Evolutionary conservation across 768 basidiomycete species (phyloP).

Genomic region (Pleurotus giganteus): DNA sequence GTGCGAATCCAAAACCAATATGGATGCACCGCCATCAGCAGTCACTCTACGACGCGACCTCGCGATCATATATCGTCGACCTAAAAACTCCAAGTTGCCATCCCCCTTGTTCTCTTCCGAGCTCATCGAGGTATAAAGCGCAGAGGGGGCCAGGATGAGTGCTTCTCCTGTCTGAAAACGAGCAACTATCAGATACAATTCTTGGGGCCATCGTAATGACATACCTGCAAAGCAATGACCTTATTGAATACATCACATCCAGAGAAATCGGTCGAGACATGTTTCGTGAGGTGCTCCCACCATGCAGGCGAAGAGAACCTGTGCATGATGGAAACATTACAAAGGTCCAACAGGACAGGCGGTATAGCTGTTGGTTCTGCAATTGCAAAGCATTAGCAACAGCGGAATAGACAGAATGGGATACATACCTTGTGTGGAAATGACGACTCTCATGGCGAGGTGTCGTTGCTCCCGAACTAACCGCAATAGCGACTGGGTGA

Average conservation of each 20-base stretch:
- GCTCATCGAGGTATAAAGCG: not conserved
- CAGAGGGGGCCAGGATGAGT: slow-evolving; percentile 65
- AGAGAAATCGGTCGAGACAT: slow-evolving; percentile 64
- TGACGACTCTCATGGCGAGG: slow-evolving; percentile 67
- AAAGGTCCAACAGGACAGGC: slow-evolving; percentile 63
- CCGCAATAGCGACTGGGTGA: slow-evolving; percentile 56
- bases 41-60: slow-evolving; percentile 65
- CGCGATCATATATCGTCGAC: slow-evolving; percentile 56
- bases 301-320: slow-evolving; percentile 75
- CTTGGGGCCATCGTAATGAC: slow-evolving; percentile 3
- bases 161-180: slow-evolving; percentile 64
- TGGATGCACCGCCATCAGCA: slow-evolving; percentile 61
- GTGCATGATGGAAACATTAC: slow-evolving; percentile 63
- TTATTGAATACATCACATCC: slow-evolving; percentile 61
- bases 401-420: not conserved
- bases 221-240: slow-evolving; percentile 63
- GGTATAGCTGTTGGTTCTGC: slow-evolving; percentile 75
- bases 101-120: not conserved
- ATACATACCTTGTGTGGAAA: slow-evolving; percentile 73
- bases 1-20: slow-evolving; percentile 38
- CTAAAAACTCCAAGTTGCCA: slow-evolving; percentile 40
- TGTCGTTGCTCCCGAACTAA: slow-evolving; percentile 71
- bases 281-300: slow-evolving; percentile 69
- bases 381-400: slow-evolving; percentile 2
- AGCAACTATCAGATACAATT: not conserved